Evolutionary conservation across 2,329 filamentous ascomycete genomes (phyloP), one percentile per base, ranked within the genome.

Genomic region (Daldinia sp.): DNA sequence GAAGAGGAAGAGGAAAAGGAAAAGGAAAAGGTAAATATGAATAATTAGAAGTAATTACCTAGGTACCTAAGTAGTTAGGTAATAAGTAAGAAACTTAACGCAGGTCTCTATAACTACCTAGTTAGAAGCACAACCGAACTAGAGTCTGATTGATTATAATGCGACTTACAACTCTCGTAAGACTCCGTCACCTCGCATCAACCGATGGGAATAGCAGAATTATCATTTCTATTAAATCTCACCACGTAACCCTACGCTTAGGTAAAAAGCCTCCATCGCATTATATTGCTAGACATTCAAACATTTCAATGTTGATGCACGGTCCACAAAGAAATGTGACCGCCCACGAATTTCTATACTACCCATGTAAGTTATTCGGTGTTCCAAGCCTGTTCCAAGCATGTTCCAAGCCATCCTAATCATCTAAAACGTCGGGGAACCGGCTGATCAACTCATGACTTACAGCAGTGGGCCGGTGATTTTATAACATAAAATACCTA

Each of bases 391-490:
- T 13, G 25, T 8, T n/a, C n/a, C n/a, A n/a, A n/a, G n/a, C n/a
- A n/a, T n/a, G n/a, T n/a, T n/a, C 21, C 39, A 43, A 43, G 39
- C 21, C 11, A 27, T 27, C 21, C 21, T 45, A 45, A 45, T 45
- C 39, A 45, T 15, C 11, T 45, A 45, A 45, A 45, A 45, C 39
- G 39, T 27, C 39, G 39, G 39, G 39, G 21, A 27, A 45, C 39
- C 39, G 39, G 39, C 21, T 45, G 39, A 27, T 45, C 27, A 15
- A 45, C 21, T 45, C 39, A 45, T 45, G 39, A 45, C 39, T 45
- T 45, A 45, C 39, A 45, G 21, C 4, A 45, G 39, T 45, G 39
- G 39, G 21, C 27, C 39, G 7, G 13, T 27, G 21, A 21, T 27
- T 45, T 45, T 27, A 43, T 43, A 43, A 19, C 21, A 27, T 7